phyloP scores from a whole-genome alignment of 208 protist species.

The Crithidia mellificae region DNA sequence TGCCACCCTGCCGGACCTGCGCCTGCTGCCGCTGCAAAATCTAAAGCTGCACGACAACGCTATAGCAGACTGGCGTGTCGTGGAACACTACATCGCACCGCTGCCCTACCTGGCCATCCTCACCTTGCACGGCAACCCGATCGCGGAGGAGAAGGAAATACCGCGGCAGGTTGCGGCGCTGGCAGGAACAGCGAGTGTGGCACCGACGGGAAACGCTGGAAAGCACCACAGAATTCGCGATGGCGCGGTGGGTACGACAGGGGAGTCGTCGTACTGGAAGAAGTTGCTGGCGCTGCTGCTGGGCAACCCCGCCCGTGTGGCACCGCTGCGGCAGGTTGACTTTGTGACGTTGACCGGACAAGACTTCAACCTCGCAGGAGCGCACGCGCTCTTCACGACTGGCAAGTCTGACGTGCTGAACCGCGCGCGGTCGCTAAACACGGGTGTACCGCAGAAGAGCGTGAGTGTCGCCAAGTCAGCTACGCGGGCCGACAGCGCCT shows the following conservation, averaged over 20 bases:
- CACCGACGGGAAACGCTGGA: not conserved
- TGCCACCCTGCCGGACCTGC: constrained; percentile 58
- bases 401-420: constrained; percentile 48
- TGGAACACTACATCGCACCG: constrained; percentile 63
- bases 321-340: constrained; percentile 68
- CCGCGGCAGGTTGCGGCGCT: not conserved
- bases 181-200: not conserved
- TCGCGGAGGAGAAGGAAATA: constrained; percentile 47
- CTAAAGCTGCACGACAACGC: constrained; percentile 78
- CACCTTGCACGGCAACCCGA: constrained; percentile 85
- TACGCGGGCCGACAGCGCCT: not conserved
- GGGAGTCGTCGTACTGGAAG: constrained; percentile 65
- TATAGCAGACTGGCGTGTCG: constrained; percentile 70
- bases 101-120: constrained; percentile 61
- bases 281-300: constrained; percentile 54
- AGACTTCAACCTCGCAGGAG: constrained; percentile 73
- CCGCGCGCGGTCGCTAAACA: constrained; percentile 36
- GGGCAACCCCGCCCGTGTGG: constrained; percentile 45
- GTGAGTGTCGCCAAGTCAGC: not conserved
- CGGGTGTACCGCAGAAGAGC: not conserved
- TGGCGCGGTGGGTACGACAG: not conserved
- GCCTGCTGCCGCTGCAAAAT: constrained; percentile 67
- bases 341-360: constrained; percentile 81
- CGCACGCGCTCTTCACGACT: constrained; percentile 65
- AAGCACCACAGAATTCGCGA: not conserved